Evolutionary conservation across 805 yeast species (phyloP).

Genomic region (Suhomyces emberorum): DNA sequence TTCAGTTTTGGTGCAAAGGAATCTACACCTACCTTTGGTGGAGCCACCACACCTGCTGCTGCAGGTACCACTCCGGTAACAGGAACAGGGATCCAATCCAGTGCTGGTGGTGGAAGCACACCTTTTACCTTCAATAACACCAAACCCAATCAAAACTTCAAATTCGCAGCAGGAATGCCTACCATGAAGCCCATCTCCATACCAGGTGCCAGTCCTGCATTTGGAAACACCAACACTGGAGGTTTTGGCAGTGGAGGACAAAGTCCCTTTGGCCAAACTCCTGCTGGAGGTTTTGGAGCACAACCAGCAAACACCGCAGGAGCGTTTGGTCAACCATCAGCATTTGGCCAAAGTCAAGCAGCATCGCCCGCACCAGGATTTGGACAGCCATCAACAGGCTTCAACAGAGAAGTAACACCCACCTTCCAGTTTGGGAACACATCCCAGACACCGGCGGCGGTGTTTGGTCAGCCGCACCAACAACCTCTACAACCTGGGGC

Average conservation of each 20-base stretch:
- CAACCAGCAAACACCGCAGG: neutral
- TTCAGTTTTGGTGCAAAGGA: slow-evolving; percentile 10
- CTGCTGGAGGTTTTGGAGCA: slow-evolving; percentile 4
- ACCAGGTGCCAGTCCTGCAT: neutral
- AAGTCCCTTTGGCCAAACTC: slow-evolving; percentile 2
- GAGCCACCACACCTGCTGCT: neutral
- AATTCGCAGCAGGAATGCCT: slow-evolving; percentile 10
- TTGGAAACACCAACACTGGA: neutral
- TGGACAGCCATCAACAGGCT: neutral
- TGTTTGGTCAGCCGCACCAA: slow-evolving; percentile 8
- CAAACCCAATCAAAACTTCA: slow-evolving; percentile 5
- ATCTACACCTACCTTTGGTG: slow-evolving; percentile 2
- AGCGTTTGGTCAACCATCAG: neutral
- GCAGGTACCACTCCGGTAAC: neutral
- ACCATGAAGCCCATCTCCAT: slow-evolving; percentile 2
- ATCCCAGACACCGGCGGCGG: slow-evolving; percentile 4
- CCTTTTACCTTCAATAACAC: neutral
- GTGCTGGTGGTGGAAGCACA: neutral
- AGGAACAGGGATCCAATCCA: too few relatives aligned
- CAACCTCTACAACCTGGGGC: slow-evolving; percentile 1
- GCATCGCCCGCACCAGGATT: neutral
- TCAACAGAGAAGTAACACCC: slow-evolving; percentile 5
- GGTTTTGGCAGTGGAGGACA: slow-evolving; percentile 4
- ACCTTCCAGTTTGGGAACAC: slow-evolving; percentile 6
- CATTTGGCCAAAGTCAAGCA: slow-evolving; percentile 2